Percentiles rank a stretch among this genome's conserved stretches.
These are phyloP conservation scores for Stentor roeselii DNA, from an alignment of 73 alveolate species.

Conservation along the genomic window DNA sequence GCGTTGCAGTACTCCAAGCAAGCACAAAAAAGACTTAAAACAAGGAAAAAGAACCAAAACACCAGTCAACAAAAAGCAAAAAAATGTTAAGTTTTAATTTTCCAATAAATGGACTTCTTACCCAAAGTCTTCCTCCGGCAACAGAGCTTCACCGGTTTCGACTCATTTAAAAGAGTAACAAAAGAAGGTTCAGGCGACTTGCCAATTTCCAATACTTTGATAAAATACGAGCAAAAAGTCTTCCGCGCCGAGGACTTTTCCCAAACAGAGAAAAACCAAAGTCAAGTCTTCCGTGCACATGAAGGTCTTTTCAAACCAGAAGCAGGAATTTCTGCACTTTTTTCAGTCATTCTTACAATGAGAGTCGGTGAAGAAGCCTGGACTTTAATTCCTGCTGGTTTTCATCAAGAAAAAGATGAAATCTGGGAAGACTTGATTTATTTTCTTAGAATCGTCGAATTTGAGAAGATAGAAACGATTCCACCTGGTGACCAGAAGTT, in stretches of 20 bases:
- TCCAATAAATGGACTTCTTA: neutral
- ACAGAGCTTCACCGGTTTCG: neutral
- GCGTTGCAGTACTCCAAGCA: too few species aligned
- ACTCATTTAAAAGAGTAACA: neutral
- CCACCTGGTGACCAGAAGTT: neutral
- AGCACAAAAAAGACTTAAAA: too few species aligned
- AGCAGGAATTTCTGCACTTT: neutral
- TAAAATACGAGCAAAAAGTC: neutral
- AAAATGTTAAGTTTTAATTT: too few species aligned
- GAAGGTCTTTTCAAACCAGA: neutral
- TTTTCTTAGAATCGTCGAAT: neutral
- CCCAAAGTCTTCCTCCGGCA: conserved; percentile 1
- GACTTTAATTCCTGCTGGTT: neutral
- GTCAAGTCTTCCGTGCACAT: neutral
- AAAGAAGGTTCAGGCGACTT: neutral
- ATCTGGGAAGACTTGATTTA: neutral
- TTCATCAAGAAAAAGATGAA: neutral
- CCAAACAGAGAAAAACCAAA: neutral
- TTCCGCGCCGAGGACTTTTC: neutral
- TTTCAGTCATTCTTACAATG: neutral
- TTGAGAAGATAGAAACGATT: neutral
- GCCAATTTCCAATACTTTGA: neutral
- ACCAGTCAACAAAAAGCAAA: too few species aligned
- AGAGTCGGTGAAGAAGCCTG: neutral
- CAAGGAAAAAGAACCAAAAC: too few species aligned